phyloP scores from a whole-genome alignment of 148 eudicot genomes.

The Amaranthus hypochondriacus region DNA sequence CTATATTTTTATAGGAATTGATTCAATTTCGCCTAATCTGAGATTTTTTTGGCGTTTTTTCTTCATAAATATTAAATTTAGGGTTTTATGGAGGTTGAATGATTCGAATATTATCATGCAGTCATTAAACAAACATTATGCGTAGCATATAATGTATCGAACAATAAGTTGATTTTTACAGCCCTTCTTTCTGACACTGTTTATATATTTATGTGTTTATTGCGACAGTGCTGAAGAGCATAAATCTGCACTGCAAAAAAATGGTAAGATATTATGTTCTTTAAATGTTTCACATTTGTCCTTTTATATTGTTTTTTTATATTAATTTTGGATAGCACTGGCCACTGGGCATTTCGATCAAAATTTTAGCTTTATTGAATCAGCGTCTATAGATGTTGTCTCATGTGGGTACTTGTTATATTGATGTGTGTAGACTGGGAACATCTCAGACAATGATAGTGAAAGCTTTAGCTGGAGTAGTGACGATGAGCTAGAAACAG shows the following conservation, averaged over 20 bases:
- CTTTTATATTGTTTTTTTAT: background rate
- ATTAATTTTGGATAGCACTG: background rate
- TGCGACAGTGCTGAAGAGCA: background rate
- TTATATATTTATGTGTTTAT: background rate
- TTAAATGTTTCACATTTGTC: background rate
- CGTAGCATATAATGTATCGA: background rate
- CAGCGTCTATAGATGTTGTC: too few relatives aligned
- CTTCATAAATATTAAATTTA: background rate
- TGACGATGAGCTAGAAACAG: conserved; percentile 68
- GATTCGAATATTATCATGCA: too few relatives aligned
- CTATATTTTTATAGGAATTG: background rate
- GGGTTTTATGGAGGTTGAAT: background rate
- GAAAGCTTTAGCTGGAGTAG: conserved; percentile 55
- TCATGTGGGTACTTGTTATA: background rate
- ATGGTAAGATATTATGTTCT: conserved; percentile 2
- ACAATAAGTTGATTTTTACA: background rate
- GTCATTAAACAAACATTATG: too few relatives aligned
- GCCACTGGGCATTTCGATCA: too few relatives aligned
- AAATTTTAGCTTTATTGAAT: too few relatives aligned
- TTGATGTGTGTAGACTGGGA: conserved; percentile 33
- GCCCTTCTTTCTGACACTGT: background rate
- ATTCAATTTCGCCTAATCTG: background rate
- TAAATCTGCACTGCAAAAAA: background rate
- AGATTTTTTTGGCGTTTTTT: background rate
- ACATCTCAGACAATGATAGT: conserved; percentile 40